Evolutionary conservation across 2,329 filamentous ascomycete species (phyloP).

Genomic region (Botrytis byssoidea): DNA sequence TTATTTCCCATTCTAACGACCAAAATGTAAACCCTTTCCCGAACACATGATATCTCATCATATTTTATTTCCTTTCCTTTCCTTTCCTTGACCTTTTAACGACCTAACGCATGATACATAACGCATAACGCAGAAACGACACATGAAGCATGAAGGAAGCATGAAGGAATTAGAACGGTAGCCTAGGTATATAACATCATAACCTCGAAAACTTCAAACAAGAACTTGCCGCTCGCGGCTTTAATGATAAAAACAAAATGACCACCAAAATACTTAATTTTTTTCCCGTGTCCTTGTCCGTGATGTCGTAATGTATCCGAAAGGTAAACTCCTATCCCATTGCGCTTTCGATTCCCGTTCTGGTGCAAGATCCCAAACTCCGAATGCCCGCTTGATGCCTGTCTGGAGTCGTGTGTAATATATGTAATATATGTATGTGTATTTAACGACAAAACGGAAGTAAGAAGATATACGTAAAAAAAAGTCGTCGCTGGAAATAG

Average conservation of each 20-base stretch:
- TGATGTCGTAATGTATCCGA: background rate
- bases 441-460: background rate
- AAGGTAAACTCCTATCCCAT: background rate
- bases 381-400: background rate
- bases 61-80: background rate
- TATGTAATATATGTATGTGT: background rate
- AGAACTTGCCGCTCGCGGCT: background rate
- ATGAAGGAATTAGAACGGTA: background rate
- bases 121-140: background rate
- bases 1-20: background rate
- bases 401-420: background rate
- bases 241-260: conserved; percentile 5
- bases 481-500: background rate
- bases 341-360: background rate
- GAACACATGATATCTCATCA: background rate
- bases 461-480: background rate
- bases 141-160: background rate
- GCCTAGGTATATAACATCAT: background rate
- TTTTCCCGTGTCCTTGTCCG: background rate
- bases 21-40: background rate
- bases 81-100: background rate
- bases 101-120: background rate
- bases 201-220: background rate
- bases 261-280: background rate
- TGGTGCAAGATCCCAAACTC: background rate